Evolutionary conservation across 2,329 filamentous ascomycete genomes (phyloP).

Genomic region (Fusarium mundagurra): DNA sequence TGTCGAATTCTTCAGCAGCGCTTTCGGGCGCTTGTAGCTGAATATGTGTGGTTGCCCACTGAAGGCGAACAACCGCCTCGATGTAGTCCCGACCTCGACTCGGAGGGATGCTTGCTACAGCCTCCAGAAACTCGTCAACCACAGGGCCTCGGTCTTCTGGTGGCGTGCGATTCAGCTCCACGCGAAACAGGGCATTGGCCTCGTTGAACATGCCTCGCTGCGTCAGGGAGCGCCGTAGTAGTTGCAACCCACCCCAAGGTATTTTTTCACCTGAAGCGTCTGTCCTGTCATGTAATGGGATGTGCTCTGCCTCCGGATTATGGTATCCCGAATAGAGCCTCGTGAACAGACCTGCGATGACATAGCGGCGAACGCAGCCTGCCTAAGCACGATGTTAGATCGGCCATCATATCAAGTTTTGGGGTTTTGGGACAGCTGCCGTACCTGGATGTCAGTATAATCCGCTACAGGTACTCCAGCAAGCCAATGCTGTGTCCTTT

Average conservation of each 20-base stretch:
- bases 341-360: neutral
- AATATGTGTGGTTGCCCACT: neutral
- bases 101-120: neutral
- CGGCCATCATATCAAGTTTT: neutral
- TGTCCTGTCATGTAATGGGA: neutral
- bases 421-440: neutral
- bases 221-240: neutral
- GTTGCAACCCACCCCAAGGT: neutral
- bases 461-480: neutral
- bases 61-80: neutral
- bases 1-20: neutral
- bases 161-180: neutral
- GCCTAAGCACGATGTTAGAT: neutral
- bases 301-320: neutral
- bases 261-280: neutral
- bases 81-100: neutral
- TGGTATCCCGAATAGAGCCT: neutral
- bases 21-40: neutral
- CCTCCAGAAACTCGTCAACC: neutral
- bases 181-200: neutral
- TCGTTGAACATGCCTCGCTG: neutral
- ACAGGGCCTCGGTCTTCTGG: neutral
- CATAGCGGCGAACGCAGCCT: neutral
- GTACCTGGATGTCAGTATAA: neutral
- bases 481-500: neutral